Conservation (phyloP, 139 green algal species). For the Picochlorum sp. region DNA sequence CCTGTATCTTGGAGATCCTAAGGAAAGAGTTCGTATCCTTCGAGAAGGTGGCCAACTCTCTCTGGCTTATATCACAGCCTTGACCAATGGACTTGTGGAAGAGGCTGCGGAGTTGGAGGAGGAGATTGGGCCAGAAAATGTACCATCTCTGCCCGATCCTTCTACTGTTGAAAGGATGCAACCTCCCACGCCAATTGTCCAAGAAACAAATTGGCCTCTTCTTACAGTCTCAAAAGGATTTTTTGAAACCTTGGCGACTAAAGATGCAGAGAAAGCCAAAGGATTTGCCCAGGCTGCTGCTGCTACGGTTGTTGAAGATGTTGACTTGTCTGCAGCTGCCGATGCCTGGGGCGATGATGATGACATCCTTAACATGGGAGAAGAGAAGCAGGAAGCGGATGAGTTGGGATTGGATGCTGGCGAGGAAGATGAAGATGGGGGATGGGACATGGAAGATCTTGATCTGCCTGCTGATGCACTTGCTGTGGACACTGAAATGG, state of each 20-base stretch:
- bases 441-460: conserved; percentile 96
- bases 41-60: conserved; percentile 81
- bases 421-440: conserved; percentile 46
- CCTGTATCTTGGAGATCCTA: conserved; percentile 90
- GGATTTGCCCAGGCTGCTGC: conserved; percentile 8
- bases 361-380: conserved; percentile 40
- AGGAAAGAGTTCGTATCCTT: conserved; percentile 69
- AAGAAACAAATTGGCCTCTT: conserved; percentile 96
- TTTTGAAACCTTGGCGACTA: conserved; percentile 81
- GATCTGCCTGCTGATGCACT: conserved; percentile 49
- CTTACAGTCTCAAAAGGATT: conserved; percentile 94
- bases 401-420: conserved; percentile 25
- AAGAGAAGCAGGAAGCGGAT: conserved; percentile 7
- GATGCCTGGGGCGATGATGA: conserved; percentile 74
- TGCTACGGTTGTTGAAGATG: conserved; percentile 31
- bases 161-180: conserved; percentile 32
- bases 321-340: conserved; percentile 52
- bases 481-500: conserved; percentile 4
- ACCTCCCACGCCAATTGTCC: conserved; percentile 61
- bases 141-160: conserved; percentile 9
- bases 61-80: conserved; percentile 87
- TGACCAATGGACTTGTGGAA: conserved; percentile 69
- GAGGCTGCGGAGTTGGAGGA: conserved; percentile 49
- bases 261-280: conserved; percentile 31
- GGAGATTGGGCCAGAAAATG: conserved; percentile 28